phyloP scores from a whole-genome alignment of 805 yeast genomes.

The Debaryomyces tyrocola region DNA sequence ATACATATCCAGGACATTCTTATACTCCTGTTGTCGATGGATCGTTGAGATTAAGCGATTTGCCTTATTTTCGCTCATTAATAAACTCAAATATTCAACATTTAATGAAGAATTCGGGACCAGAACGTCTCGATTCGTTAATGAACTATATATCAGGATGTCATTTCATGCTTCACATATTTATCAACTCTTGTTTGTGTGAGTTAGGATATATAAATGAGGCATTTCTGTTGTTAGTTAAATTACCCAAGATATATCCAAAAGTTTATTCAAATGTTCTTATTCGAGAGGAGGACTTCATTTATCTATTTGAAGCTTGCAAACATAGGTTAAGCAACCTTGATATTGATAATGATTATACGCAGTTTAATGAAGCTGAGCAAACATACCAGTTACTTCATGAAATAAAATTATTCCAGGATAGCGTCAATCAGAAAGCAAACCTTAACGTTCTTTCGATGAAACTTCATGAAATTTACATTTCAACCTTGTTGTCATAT shows the following conservation, averaged over 20 bases:
- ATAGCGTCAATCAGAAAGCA: slow-evolving; percentile 2
- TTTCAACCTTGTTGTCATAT: not conserved
- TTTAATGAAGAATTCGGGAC: slow-evolving; percentile 4
- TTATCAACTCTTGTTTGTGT: slow-evolving; percentile 28
- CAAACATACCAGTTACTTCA: slow-evolving; percentile 1
- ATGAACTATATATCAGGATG: slow-evolving; percentile 17
- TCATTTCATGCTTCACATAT: slow-evolving; percentile 26
- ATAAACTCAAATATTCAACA: slow-evolving; percentile 17
- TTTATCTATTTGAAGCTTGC: slow-evolving; percentile 8
- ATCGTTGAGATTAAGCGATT: slow-evolving; percentile 22
- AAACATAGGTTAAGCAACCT: not conserved
- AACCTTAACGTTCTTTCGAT: not conserved
- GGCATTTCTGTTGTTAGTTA: slow-evolving; percentile 25
- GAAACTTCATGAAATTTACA: slow-evolving; percentile 5
- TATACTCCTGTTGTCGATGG: slow-evolving; percentile 31
- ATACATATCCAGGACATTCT: slow-evolving; percentile 17
- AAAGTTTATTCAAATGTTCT: slow-evolving; percentile 7
- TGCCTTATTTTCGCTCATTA: slow-evolving; percentile 29
- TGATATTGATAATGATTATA: slow-evolving; percentile 2
- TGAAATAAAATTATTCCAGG: slow-evolving; percentile 8
- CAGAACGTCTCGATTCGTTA: slow-evolving; percentile 10
- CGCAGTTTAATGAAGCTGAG: slow-evolving; percentile 4
- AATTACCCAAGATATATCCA: slow-evolving; percentile 12
- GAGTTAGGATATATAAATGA: slow-evolving; percentile 22
- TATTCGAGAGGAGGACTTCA: slow-evolving; percentile 13